These are phyloP conservation scores for Heterobasidion irregulare DNA, from an alignment of 1,284 basidiomycete species.

Conservation along the genomic window DNA sequence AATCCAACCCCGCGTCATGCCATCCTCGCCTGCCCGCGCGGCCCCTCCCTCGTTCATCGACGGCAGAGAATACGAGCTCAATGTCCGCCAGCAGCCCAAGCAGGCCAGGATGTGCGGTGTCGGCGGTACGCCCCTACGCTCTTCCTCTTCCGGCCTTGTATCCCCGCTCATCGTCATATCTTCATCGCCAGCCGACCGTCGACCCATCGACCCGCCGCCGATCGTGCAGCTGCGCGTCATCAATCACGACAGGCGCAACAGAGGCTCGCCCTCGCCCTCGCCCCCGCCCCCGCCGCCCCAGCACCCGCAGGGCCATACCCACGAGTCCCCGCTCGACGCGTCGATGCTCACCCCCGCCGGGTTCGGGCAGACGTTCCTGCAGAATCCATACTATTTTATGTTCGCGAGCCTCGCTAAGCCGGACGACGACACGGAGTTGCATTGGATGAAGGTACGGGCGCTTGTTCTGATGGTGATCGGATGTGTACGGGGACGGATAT, in stretches of 20 bases:
- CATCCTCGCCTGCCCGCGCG: not conserved
- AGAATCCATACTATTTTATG: conserved; percentile 94
- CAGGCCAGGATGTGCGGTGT: conserved; percentile 91
- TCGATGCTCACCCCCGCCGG: conserved; percentile 14
- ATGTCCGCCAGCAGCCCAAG: conserved; percentile 82
- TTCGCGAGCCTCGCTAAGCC: conserved; percentile 84
- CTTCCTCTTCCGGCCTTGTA: conserved; percentile 1
- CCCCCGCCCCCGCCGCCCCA: conserved; percentile 9
- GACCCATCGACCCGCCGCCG: conserved; percentile 93
- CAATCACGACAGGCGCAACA: conserved; percentile 33
- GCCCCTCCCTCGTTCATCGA: conserved; percentile 3
- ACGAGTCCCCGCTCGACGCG: conserved; percentile 16
- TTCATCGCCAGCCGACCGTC: conserved; percentile 63
- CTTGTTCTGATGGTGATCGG: conserved; percentile 2
- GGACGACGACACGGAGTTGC: conserved; percentile 86
- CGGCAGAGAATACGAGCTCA: conserved; percentile 69
- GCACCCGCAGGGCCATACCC: conserved; percentile 5
- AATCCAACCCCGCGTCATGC: not conserved
- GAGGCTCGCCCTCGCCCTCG: conserved; percentile 16
- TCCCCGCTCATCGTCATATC: not conserved
- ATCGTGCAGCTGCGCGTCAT: conserved; percentile 92
- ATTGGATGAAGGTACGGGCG: conserved; percentile 69
- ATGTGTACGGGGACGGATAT: not conserved
- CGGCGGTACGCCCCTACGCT: conserved; percentile 52
- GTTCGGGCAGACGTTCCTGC: conserved; percentile 51